Evolutionary conservation across 2,329 filamentous ascomycete species (phyloP).

Genomic region (Curvularia sp.): DNA sequence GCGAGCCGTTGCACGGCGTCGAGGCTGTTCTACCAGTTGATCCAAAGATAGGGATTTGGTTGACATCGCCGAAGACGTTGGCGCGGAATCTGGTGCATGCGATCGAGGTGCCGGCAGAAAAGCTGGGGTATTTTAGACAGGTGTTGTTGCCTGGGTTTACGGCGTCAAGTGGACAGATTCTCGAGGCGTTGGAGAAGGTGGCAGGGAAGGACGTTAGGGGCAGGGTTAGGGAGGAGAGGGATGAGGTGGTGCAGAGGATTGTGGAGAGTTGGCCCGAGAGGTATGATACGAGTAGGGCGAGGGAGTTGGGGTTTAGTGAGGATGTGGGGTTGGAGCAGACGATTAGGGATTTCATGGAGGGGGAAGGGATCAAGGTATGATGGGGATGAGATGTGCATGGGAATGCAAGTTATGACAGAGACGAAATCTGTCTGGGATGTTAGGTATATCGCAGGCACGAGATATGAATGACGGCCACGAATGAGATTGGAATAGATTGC

Average conservation of each 20-base stretch:
- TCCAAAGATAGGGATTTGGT: slow-evolving; percentile 62
- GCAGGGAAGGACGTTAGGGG: slow-evolving; percentile 60
- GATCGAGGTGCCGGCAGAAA: slow-evolving; percentile 58
- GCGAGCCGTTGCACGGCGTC: slow-evolving; percentile 65
- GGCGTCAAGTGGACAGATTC: slow-evolving; percentile 63
- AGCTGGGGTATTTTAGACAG: slow-evolving; percentile 60
- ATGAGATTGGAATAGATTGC: background rate
- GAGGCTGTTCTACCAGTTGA: slow-evolving; percentile 60
- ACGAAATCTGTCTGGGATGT: background rate
- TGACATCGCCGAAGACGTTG: slow-evolving; percentile 63
- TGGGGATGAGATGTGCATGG: too few species aligned
- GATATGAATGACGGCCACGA: background rate
- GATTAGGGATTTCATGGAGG: slow-evolving; percentile 54
- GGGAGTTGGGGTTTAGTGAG: slow-evolving; percentile 58
- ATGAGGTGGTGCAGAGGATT: slow-evolving; percentile 59
- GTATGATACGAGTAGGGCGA: slow-evolving; percentile 64
- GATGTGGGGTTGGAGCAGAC: slow-evolving; percentile 59
- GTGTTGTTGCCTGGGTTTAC: slow-evolving; percentile 62
- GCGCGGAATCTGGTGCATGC: slow-evolving; percentile 63
- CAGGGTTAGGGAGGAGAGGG: slow-evolving; percentile 61
- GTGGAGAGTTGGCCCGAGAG: slow-evolving; percentile 63
- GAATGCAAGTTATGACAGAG: too few species aligned
- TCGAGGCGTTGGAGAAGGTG: slow-evolving; percentile 62
- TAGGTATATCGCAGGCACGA: background rate
- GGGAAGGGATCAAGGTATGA: slow-evolving; percentile 27